Percentiles rank a stretch among this genome's conserved stretches.
Evolutionary conservation across 768 basidiomycete species (phyloP).

Genomic region (Erythrobasidium yunnanense): DNA sequence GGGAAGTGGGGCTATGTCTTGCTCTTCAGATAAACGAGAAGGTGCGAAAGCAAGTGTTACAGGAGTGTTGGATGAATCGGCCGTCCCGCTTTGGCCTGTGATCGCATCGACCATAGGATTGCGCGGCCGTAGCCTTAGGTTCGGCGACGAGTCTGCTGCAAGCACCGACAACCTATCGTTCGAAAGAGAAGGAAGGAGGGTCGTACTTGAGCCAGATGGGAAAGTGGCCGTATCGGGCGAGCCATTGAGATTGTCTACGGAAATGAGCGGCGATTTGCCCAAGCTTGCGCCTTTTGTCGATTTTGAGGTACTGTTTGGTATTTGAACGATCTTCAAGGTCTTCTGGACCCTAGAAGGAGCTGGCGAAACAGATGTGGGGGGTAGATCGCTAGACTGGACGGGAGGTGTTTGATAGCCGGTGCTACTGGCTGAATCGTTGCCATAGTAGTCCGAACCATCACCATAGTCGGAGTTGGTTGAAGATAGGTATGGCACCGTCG

Average conservation of each 20-base stretch:
- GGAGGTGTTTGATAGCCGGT: not conserved
- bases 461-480: not conserved
- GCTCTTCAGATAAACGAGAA: not conserved
- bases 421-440: not conserved
- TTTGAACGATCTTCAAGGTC: slow-evolving; percentile 6
- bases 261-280: not conserved
- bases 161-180: not conserved
- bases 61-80: not conserved
- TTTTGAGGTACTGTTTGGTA: not conserved
- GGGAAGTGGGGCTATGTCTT: not conserved
- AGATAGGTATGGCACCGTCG: not conserved
- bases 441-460: not conserved
- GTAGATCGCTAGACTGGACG: not conserved
- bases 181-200: not conserved
- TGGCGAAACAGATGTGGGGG: no score
- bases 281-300: no score
- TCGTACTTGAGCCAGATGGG: no score
- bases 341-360: not conserved
- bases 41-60: not conserved
- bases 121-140: slow-evolving; percentile 5
- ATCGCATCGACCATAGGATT: not conserved
- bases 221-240: not conserved
- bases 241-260: not conserved
- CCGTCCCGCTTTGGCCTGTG: not conserved
- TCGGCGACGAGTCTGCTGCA: not conserved